phyloP scores from a whole-genome alignment of 768 basidiomycete genomes.

The Tricholoma hemisulphureum region DNA sequence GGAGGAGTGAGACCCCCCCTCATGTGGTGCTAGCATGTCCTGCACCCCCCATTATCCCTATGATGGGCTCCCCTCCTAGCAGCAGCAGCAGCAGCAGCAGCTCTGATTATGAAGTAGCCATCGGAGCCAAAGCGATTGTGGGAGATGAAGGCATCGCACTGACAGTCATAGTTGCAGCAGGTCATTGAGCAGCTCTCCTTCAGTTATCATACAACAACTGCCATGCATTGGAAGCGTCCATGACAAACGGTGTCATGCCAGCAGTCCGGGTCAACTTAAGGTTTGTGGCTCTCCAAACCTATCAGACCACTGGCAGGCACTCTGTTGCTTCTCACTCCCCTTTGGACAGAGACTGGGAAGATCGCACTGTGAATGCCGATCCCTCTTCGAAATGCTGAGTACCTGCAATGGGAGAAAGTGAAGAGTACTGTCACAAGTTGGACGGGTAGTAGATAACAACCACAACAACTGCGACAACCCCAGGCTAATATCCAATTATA shows the following conservation, averaged over 20 bases:
- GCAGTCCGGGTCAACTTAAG: too few relatives aligned
- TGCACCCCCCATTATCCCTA: slow-evolving; percentile 6
- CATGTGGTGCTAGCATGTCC: not conserved
- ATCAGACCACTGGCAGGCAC: slow-evolving; percentile 55
- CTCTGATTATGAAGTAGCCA: too few relatives aligned
- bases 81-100: not conserved
- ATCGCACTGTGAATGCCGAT: slow-evolving; percentile 38
- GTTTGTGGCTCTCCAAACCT: slow-evolving; percentile 55
- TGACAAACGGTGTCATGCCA: too few relatives aligned
- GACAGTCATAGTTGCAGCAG: too few relatives aligned
- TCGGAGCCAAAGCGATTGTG: too few relatives aligned
- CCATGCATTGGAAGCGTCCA: too few relatives aligned
- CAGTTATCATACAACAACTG: too few relatives aligned
- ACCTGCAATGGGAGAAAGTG: slow-evolving; percentile 80
- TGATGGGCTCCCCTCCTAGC: slow-evolving; percentile 2
- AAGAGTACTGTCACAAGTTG: slow-evolving; percentile 63
- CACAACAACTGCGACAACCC: too few relatives aligned
- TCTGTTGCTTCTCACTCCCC: slow-evolving; percentile 63
- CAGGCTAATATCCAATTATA: too few relatives aligned
- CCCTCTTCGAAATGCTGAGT: slow-evolving; percentile 50
- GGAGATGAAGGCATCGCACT: too few relatives aligned
- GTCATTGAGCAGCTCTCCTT: too few relatives aligned
- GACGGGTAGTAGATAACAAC: too few relatives aligned
- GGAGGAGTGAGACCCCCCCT: not conserved
- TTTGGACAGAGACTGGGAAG: slow-evolving; percentile 48